Percentiles rank a stretch among this genome's conserved stretches.
phyloP scores from a whole-genome alignment of 352 stramenopile genomes.

The Phytophthora sp. region DNA sequence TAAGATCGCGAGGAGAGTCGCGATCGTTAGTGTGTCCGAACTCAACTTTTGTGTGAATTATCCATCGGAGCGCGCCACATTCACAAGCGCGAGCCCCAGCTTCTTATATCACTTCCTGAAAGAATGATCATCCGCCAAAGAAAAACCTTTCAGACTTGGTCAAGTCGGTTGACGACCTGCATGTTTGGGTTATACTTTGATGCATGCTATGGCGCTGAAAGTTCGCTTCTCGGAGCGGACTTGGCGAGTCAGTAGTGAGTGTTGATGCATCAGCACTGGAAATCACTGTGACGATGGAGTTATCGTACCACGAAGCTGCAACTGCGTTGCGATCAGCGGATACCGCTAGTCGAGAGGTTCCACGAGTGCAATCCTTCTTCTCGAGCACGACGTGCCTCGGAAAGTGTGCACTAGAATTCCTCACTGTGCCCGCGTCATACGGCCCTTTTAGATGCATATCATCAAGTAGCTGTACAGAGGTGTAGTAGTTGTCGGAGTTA shows the following conservation, averaged over 20 bases:
- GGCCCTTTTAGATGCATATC: conserved; percentile 29
- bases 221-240: not conserved
- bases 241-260: conserved; percentile 7
- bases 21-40: not conserved
- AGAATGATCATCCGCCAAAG: too few relatives aligned
- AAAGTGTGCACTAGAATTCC: not conserved
- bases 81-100: too few relatives aligned
- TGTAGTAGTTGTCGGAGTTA: not conserved
- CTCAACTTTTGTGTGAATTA: not conserved
- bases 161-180: not conserved
- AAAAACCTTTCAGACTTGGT: conserved; percentile 4
- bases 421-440: conserved; percentile 8
- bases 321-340: conserved; percentile 21
- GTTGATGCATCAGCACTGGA: conserved; percentile 36
- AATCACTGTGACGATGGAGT: conserved; percentile 27
- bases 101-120: too few relatives aligned
- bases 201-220: not conserved
- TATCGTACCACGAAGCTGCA: conserved; percentile 35
- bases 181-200: too few relatives aligned
- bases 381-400: not conserved
- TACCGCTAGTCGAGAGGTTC: conserved; percentile 13
- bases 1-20: not conserved
- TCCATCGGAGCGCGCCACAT: not conserved
- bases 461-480: not conserved
- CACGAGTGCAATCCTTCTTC: not conserved